A percentile compares a stretch with the other conserved stretches of the same genome.
Conservation (phyloP, 1,139 yeast genomes). For the Groenewaldozyma auringiensis region DNA sequence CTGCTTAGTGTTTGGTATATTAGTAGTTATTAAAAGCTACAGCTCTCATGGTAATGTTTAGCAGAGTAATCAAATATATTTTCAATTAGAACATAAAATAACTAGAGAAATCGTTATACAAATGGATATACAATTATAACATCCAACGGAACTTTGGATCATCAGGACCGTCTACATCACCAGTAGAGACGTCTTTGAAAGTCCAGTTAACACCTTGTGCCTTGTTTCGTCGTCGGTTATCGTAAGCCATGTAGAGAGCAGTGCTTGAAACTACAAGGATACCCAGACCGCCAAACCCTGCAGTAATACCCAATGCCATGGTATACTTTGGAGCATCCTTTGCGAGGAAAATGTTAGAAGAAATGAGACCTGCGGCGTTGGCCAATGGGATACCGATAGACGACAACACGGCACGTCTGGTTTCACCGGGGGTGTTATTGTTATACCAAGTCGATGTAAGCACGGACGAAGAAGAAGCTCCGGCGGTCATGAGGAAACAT, state of each 20-base stretch:
- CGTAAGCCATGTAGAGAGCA: slow-evolving; percentile 29
- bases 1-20: too few relatives aligned
- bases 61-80: too few relatives aligned
- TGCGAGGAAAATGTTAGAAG: slow-evolving; percentile 46
- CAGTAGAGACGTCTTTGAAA: slow-evolving; percentile 40
- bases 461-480: slow-evolving; percentile 43
- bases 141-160: slow-evolving; percentile 46
- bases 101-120: too few relatives aligned
- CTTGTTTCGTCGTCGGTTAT: slow-evolving; percentile 38
- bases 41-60: too few relatives aligned
- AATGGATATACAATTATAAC: too few relatives aligned
- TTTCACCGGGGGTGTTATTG: slow-evolving; percentile 43
- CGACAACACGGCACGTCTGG: slow-evolving; percentile 43
- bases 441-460: slow-evolving; percentile 46
- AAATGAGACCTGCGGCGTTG: slow-evolving; percentile 50
- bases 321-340: slow-evolving; percentile 44
- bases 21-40: too few relatives aligned
- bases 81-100: too few relatives aligned
- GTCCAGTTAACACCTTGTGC: slow-evolving; percentile 38
- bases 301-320: slow-evolving; percentile 44
- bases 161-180: slow-evolving; percentile 39
- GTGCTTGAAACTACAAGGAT: slow-evolving; percentile 30
- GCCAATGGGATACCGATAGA: slow-evolving; percentile 48
- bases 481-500: slow-evolving; percentile 47
- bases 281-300: slow-evolving; percentile 40